phyloP scores from a whole-genome alignment of 2,329 filamentous ascomycete species.

The Didymella sp. region DNA sequence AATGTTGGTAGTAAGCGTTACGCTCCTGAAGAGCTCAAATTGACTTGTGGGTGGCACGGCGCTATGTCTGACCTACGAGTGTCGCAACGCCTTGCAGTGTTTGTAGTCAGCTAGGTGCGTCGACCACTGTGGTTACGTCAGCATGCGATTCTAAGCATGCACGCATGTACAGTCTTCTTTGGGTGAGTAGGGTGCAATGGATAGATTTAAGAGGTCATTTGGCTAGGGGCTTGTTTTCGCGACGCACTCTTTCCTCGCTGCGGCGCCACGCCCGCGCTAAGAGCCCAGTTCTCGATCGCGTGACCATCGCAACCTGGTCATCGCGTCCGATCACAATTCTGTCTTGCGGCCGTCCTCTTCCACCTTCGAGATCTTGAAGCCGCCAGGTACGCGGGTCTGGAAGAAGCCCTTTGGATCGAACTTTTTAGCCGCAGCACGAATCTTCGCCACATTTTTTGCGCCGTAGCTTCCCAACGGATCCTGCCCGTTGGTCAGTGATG shows the following conservation, averaged over 20 bases:
- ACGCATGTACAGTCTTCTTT: not conserved
- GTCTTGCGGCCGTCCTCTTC: not conserved
- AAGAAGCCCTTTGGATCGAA: slow-evolving; percentile 53
- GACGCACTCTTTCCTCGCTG: not conserved
- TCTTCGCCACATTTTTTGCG: slow-evolving; percentile 41
- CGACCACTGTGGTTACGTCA: not conserved
- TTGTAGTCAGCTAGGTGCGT: not conserved
- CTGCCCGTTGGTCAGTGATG: too few relatives aligned
- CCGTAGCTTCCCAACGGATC: slow-evolving; percentile 54
- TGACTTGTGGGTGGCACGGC: not conserved
- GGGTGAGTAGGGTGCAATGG: not conserved
- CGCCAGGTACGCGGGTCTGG: slow-evolving; percentile 51
- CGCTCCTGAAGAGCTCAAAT: not conserved
- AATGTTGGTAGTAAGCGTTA: not conserved
- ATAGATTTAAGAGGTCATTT: not conserved
- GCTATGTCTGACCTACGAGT: not conserved
- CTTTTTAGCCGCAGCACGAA: slow-evolving; percentile 43
- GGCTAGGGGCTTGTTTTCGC: not conserved
- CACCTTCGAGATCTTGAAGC: slow-evolving; percentile 50
- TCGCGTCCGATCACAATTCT: slow-evolving; percentile 1
- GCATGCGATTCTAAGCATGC: not conserved
- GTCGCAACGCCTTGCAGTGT: not conserved
- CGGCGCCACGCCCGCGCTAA: too few relatives aligned
- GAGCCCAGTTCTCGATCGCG: not conserved
- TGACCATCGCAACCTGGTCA: not conserved